Percentiles rank a stretch among this genome's conserved stretches.
Conservation (phyloP, 495 filamentous ascomycete genomes). For the Hypoxylon crocopeplum region DNA sequence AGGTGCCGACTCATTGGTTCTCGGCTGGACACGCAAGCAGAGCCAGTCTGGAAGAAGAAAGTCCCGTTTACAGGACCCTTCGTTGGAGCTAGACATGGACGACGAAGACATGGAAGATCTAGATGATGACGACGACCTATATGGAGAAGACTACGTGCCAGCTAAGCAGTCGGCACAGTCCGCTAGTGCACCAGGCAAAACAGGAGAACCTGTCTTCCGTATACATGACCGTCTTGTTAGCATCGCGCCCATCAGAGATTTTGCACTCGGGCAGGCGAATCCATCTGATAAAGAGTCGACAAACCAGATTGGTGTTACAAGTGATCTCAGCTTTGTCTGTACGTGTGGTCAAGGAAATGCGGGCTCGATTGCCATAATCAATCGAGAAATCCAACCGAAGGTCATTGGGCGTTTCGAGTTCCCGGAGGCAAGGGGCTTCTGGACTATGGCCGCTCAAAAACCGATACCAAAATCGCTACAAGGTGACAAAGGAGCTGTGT, state of each 20-base stretch:
- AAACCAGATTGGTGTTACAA: constrained; percentile 51
- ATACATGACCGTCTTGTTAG: constrained; percentile 78
- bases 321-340: constrained; percentile 73
- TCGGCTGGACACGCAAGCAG: constrained; percentile 75
- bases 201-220: constrained; percentile 72
- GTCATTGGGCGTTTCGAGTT: constrained; percentile 68
- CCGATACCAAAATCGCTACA: constrained; percentile 61
- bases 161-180: constrained; percentile 17
- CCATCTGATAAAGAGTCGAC: constrained; percentile 46
- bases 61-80: constrained; percentile 42
- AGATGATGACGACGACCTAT: constrained; percentile 64
- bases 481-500: constrained; percentile 54
- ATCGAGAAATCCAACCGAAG: constrained; percentile 73
- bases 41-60: constrained; percentile 61
- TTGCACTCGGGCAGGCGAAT: constrained; percentile 34
- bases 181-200: constrained; percentile 43
- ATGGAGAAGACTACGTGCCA: constrained; percentile 69
- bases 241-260: constrained; percentile 76
- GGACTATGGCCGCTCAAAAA: constrained; percentile 67
- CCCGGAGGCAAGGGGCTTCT: constrained; percentile 65
- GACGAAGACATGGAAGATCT: constrained; percentile 65
- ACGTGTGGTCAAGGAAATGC: constrained; percentile 72
- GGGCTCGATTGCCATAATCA: constrained; percentile 76
- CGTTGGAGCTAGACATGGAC: constrained; percentile 55
- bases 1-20: constrained; percentile 78